Conservation (phyloP, 2,329 filamentous ascomycete genomes). For the Aspergillus sp. region DNA sequence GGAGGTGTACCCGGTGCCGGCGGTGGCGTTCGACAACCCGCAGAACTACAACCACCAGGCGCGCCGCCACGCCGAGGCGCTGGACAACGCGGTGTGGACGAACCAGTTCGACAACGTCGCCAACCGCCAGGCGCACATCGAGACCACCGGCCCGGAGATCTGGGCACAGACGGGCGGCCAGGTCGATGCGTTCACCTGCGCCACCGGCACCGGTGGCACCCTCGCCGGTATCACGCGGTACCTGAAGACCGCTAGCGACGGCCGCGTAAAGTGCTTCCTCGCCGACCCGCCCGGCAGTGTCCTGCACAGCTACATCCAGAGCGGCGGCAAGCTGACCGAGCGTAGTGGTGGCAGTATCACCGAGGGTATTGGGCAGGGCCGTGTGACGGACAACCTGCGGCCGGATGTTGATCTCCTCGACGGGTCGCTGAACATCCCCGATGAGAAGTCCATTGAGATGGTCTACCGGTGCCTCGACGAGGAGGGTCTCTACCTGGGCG, state of each 20-base stretch:
- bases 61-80: slow-evolving; percentile 76
- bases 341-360: slow-evolving; percentile 86
- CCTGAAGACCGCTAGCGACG: slow-evolving; percentile 77
- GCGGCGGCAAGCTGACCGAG: slow-evolving; percentile 79
- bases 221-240: slow-evolving; percentile 85
- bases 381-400: slow-evolving; percentile 90
- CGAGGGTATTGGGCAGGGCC: slow-evolving; percentile 94
- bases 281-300: slow-evolving; percentile 94
- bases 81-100: slow-evolving; percentile 94
- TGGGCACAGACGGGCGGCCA: slow-evolving; percentile 87
- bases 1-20: slow-evolving; percentile 93
- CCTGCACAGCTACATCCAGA: slow-evolving; percentile 85
- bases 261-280: slow-evolving; percentile 80
- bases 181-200: slow-evolving; percentile 91
- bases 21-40: slow-evolving; percentile 91
- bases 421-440: slow-evolving; percentile 77
- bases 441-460: slow-evolving; percentile 97
- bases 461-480: slow-evolving; percentile 95
- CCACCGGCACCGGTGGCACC: slow-evolving; percentile 89
- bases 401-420: slow-evolving; percentile 83
- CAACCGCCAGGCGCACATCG: slow-evolving; percentile 89
- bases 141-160: slow-evolving; percentile 96
- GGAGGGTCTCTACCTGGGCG: slow-evolving; percentile 92
- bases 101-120: slow-evolving; percentile 98
- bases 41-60: slow-evolving; percentile 99